Evolutionary conservation across 2,329 filamentous ascomycete genomes (phyloP).

Genomic region (Huntiella omanensis): DNA sequence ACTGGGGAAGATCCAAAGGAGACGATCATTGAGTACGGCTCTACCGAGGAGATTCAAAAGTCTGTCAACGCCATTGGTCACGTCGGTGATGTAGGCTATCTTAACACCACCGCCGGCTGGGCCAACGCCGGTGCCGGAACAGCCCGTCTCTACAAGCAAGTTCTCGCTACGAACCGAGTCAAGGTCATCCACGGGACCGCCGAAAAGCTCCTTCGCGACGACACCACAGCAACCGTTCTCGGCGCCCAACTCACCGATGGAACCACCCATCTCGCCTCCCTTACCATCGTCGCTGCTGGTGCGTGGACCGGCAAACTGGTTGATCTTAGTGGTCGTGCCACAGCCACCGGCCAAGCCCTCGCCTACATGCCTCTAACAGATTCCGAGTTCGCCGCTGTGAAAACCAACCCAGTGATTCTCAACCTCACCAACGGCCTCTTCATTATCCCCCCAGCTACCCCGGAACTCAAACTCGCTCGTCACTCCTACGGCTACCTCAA

Average conservation of each 20-base stretch:
- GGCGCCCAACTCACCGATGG: conserved; percentile 37
- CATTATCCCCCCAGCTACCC: conserved; percentile 47
- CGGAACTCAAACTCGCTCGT: conserved; percentile 48
- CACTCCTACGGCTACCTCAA: conserved; percentile 52
- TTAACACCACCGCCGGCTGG: conserved; percentile 62
- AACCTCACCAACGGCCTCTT: conserved; percentile 57
- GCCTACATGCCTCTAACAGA: conserved; percentile 58
- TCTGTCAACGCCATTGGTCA: conserved; percentile 29
- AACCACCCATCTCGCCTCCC: conserved; percentile 38
- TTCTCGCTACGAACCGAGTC: conserved; percentile 36
- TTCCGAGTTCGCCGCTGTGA: conserved; percentile 47
- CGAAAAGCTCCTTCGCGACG: conserved; percentile 22
- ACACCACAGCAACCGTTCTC: conserved; percentile 19
- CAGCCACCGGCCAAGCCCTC: conserved; percentile 66
- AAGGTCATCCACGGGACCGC: conserved; percentile 33
- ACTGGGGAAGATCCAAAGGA: conserved; percentile 20
- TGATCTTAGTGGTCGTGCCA: conserved; percentile 55
- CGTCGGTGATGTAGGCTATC: conserved; percentile 49
- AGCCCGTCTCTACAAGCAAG: conserved; percentile 38
- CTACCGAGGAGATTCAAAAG: conserved; percentile 24
- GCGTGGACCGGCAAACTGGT: conserved; percentile 70
- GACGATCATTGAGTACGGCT: conserved; percentile 27
- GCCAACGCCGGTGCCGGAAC: conserved; percentile 57
- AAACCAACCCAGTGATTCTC: conserved; percentile 50
- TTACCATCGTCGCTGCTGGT: conserved; percentile 66